Evolutionary conservation across 1,284 basidiomycete genomes (phyloP), one percentile per base, ranked within the genome.

Genomic region (Cryptococcus sp.): DNA sequence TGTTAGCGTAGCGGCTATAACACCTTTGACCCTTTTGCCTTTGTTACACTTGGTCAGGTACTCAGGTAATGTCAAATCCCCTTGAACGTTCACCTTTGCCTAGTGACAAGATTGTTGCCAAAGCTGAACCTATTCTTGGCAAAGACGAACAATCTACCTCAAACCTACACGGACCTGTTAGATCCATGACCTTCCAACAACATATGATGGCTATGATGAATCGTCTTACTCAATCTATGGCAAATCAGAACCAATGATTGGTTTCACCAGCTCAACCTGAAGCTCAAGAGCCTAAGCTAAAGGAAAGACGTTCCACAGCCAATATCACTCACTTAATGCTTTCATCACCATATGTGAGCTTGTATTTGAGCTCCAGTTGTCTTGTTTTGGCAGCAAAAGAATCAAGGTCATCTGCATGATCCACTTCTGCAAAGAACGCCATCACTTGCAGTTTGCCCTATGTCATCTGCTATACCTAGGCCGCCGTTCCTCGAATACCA

Each of bases 321-420:
- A 47, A 7, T 28, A 28, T 10, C 2, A 24, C 28, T 7, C 28
- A 9, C 46, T 47, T 18, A 19, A 13, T 9, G 34, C 28, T 23
- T 55, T 51, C 23, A 42, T 55, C 16, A 44, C 46, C 13, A 18
- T 43, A 32, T 43, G 36, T 18, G 21, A 47, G 34, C 49, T 51
- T 7, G 44, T 50, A n/a, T 52, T 52, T 50, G 32, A 16, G n/a
- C 22, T 51, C 2, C 42, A 55, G 2, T 42, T 48, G 3, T 5
- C 21, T 23, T 7, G 25, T 22, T 42, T 48, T 19, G n/a, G 21
- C 14, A 22, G 4, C 23, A 41, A 48, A 16, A 10, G 11, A 16
- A 24, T 36, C 28, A 55, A 48, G 34, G 45, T 55, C 43, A 32
- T 14, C 10, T 49, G 34, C 34, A 49, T 46, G 32, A 40, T 19